These are phyloP conservation scores for Mycena kentingensis DNA, from an alignment of 768 basidiomycete genomes.

Conservation along the genomic window DNA sequence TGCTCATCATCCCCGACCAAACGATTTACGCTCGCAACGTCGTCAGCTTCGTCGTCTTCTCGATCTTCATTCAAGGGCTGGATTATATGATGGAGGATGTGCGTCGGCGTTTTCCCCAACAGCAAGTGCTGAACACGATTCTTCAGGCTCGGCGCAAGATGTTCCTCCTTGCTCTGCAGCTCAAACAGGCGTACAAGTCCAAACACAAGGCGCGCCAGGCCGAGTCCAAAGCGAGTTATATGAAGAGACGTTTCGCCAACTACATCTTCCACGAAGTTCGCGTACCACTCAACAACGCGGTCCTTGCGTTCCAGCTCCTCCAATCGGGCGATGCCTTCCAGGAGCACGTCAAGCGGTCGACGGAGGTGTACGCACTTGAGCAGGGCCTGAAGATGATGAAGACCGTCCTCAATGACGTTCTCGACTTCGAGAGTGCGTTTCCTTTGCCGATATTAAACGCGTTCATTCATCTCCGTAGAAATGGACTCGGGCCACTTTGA, in stretches of 20 bases:
- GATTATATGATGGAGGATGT: constrained; percentile 31
- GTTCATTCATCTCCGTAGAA: constrained; percentile 16
- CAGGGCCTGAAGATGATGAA: constrained; percentile 41
- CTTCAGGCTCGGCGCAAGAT: constrained; percentile 36
- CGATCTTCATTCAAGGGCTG: constrained; percentile 25
- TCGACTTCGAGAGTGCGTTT: constrained; percentile 32
- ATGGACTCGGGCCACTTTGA: constrained; percentile 42
- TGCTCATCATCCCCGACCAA: constrained; percentile 26
- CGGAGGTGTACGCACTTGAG: constrained; percentile 47
- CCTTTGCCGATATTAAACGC: not conserved
- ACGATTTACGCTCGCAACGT: constrained; percentile 26
- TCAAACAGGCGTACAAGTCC: constrained; percentile 20
- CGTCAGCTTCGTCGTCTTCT: constrained; percentile 28
- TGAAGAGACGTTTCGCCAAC: constrained; percentile 43
- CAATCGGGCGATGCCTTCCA: constrained; percentile 41
- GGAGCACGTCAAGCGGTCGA: constrained; percentile 26
- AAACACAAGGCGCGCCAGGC: constrained; percentile 41
- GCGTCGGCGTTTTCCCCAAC: not conserved
- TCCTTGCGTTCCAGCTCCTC: constrained; percentile 48
- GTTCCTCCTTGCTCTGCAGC: constrained; percentile 39
- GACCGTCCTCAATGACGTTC: constrained; percentile 39
- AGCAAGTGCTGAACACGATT: not conserved
- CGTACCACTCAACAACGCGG: constrained; percentile 55
- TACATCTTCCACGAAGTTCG: constrained; percentile 54
- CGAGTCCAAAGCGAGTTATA: constrained; percentile 33